Percentiles rank a stretch among this genome's conserved stretches.
phyloP scores from a whole-genome alignment of 2,329 filamentous ascomycete species.

The Colletotrichum sp. region DNA sequence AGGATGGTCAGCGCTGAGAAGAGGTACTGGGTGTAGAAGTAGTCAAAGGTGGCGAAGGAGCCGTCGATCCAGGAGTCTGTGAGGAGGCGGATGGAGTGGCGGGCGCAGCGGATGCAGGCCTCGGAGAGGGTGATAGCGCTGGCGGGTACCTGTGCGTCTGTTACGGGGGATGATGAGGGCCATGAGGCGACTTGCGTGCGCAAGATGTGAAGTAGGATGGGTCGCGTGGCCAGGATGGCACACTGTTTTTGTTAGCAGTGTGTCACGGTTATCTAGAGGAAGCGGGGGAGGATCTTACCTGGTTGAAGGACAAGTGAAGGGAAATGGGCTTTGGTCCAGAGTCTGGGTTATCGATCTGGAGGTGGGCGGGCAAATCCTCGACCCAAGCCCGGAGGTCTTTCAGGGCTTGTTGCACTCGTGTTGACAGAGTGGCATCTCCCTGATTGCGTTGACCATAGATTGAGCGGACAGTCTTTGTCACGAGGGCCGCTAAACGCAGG shows the following conservation, averaged over 20 bases:
- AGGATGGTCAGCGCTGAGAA: slow-evolving; percentile 50
- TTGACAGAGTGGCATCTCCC: slow-evolving; percentile 30
- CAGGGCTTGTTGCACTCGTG: slow-evolving; percentile 36
- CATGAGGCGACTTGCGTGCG: slow-evolving; percentile 27
- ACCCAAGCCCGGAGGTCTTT: slow-evolving; percentile 35
- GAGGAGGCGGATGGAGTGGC: slow-evolving; percentile 46
- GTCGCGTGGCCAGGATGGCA: slow-evolving; percentile 36
- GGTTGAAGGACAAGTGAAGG: slow-evolving; percentile 38
- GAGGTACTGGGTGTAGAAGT: slow-evolving; percentile 50
- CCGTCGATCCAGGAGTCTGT: slow-evolving; percentile 51
- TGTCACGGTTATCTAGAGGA: no score
- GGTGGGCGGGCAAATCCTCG: slow-evolving; percentile 32
- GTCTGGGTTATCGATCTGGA: slow-evolving; percentile 30
- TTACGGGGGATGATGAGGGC: slow-evolving; percentile 18
- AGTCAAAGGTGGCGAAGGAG: slow-evolving; percentile 50
- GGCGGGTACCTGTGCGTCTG: slow-evolving; percentile 28
- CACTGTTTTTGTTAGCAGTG: slow-evolving; percentile 22
- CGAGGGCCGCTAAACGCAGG: slow-evolving; percentile 39
- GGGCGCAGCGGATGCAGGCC: slow-evolving; percentile 49
- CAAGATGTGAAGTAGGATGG: slow-evolving; percentile 36
- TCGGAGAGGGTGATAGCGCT: slow-evolving; percentile 42
- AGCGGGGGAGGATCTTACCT: slow-evolving; percentile 19
- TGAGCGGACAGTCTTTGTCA: slow-evolving; percentile 30
- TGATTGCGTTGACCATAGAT: slow-evolving; percentile 34
- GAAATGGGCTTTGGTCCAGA: slow-evolving; percentile 30